Evolutionary conservation across 768 basidiomycete species (phyloP), one percentile per base, ranked within the genome.

Genomic region (Paxillus rubicundulus): DNA sequence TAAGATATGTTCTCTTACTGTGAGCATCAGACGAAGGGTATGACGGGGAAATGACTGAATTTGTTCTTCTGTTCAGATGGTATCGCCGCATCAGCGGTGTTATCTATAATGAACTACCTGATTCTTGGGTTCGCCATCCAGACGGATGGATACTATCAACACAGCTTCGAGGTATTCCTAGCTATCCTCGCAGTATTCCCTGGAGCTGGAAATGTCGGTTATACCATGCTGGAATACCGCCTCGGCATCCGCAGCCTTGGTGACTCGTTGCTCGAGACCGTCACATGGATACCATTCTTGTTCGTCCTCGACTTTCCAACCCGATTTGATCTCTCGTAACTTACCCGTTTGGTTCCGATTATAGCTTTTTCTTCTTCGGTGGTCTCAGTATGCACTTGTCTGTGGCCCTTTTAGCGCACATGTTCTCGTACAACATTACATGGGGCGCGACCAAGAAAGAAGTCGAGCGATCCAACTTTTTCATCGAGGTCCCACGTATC

Each of bases 391-490:
- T 82, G 54, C 82, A 82, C 34, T 66, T 84, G 52, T 68, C 72
- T 0, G 68, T 76, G 0, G 81, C 84, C 2, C 68, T 85, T n/a
- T 72, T 80, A 20, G 76, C 80, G 0, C 82, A 85, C 67, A 38
- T 84, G 47, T 78, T 82, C 62, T 80, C 80, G 24, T 84, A 82
- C 66, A 78, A 85, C 67, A 78, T 80, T 58, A 71, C 69, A 6
- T 85, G 83, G 84, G 74, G 77, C 2, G 76, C 82, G 13, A 85
- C 83, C 6, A 78, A 82, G 62, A 94, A 92, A 78, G 88, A 90
- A 67, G 90, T 95, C 36, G 87, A 93, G 66, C 79, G 82, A 30
- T 89, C 87, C 20, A 95, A 94, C 66, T 93, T 96, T 75, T 93
- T 89, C 79, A 81, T 87, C 46, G 92, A 96, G 65, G 83, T 93